Base-by-base conservation (phyloP, 805 yeast genomes). In the Millerozyma miso region DNA sequence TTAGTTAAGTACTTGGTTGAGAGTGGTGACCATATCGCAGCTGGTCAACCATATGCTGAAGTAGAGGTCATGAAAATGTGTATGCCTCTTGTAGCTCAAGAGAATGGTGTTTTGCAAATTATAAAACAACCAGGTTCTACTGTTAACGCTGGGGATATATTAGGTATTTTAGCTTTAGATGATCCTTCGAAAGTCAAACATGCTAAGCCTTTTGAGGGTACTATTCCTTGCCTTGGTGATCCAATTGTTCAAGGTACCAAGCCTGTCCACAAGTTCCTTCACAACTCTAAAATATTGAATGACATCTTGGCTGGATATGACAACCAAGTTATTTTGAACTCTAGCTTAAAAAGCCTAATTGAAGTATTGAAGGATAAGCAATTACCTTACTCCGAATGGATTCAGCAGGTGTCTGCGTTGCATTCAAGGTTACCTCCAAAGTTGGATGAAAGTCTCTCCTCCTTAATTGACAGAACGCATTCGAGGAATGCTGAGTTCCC, bases 61-160 rank as follows among this genome's bases (percentile, higher is more conserved):
- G 97, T 93, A 44, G 99, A 93, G 71, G 99, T 93, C 53, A 93
- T 93, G 99, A 93, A 93, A 69, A 93, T 93, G 99, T 89, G 90
- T 68, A 93, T 93, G 97, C 97, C 99, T 39, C 77, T 93, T 56
- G 72, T 90, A 58, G 91, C 97, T 16, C 88, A 83, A 65, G 99
- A 91, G 65, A 85, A 86, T 57, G 99, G 99, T 76, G 74, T 78
- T 45, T 87, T 90, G 41, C 97, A 91, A 71, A 72, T 89, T 35
- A 81, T 93, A 61, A 91, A 93, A 67, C 99, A 93, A 71, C 98
- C 99, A 7, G 99, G 99, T 41, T 85, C 98, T n/a, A 88, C 95
- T 19, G 85, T 93, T 45, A 80, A 80, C 54, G 97, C 97, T 38
- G 99, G 99, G 70, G 99, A 93, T 60, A 91, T 95, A 47, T 79